Base-by-base conservation (phyloP, 768 basidiomycete genomes). In the Scleroderma citrinum region DNA sequence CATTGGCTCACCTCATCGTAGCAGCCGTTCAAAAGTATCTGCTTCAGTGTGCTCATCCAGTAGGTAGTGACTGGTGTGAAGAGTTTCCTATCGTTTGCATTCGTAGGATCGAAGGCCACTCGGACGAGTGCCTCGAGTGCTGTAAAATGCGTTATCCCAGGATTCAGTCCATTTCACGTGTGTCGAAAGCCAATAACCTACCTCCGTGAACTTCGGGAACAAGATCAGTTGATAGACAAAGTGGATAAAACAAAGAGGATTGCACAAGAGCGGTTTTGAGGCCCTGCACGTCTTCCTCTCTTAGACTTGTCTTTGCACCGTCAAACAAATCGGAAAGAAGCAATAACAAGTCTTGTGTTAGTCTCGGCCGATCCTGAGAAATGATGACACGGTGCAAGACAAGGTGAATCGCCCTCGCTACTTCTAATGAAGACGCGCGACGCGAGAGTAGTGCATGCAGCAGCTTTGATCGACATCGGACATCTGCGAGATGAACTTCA, bases 231-330 rank as follows among this genome's bases (percentile, higher is more conserved):
- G 67, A 61, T 3, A 69, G 56, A 36, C 74, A 71, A 26, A 75
- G 51, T 0, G 49, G 57, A 30, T 66, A 69, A 3, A 82, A 50
- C 4, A n/a, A n/a, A n/a, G 61, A 56, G 1, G 59, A 59, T 3
- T 59, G 68, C 12, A 65, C 49, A 31, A 81, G 75, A 3, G 72
- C 31, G 7, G 68, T 70, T 54, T 78, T 81, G 16, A 82, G 58
- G 8, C 35, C 47, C 20, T 54, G 47, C 4, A 68, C 46, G 26
- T 76, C 74, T 24, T 45, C 48, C 7, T 58, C 37, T 1, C 58
- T 55, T n/a, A 79, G 50, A 1, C 44, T 30, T 4, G 48, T 51
- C 11, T 54, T 57, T 7, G 72, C 61, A 43, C 49, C 55, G 12
- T 54, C 52, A 26, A 76, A 34, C 13, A 81, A 59, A 6, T 64